Evolutionary conservation across 805 yeast species (phyloP), one percentile per base, ranked within the genome.

Genomic region (Pichia manshurica): DNA sequence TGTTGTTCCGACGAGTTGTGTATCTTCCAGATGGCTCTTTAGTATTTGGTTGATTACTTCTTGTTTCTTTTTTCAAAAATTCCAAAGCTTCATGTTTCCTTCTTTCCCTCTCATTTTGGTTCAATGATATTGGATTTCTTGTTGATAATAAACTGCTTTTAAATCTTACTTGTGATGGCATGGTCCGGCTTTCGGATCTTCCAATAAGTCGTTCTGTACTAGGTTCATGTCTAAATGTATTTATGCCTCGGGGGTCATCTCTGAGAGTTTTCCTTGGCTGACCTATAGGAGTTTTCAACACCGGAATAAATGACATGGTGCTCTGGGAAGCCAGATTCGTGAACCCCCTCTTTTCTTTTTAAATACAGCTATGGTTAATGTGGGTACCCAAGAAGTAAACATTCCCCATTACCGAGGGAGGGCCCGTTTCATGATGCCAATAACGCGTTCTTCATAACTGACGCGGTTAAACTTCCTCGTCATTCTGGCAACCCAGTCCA

Each of bases 21-120:
- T 20, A 36, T 12, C 16, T 19, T 37, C 15, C 5, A 35, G 5
- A 6, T 17, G 40, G 28, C 10, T 25, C 7, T 25, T 7, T 7
- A 25, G 29, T 25, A 10, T 8, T 25, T 25, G 10, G 29, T 25
- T 25, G 29, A 25, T 10, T 41, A 45, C 16, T 8, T 38, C 21
- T 39, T 22, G 52, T 47, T 39, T 50, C 55, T 21, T 16, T 40
- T 17, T 31, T 38, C 15, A 53, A 32, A 32, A 53, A 53, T 3
- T 50, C 53, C 28, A 53, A 35, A 6, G 55, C 53, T 17, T 47
- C 48, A 20, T 41, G 28, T 31, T 50, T 53, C 15, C 55, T 39
- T n/a, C 44, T 41, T 9, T 45, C 47, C 16, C 49, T 47, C 23
- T 50, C 53, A 3, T 13, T 23, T 16, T 50, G 52, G 2, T 43